phyloP scores from a whole-genome alignment of 2,329 filamentous ascomycete genomes.

The Colletotrichum euphorbiae region DNA sequence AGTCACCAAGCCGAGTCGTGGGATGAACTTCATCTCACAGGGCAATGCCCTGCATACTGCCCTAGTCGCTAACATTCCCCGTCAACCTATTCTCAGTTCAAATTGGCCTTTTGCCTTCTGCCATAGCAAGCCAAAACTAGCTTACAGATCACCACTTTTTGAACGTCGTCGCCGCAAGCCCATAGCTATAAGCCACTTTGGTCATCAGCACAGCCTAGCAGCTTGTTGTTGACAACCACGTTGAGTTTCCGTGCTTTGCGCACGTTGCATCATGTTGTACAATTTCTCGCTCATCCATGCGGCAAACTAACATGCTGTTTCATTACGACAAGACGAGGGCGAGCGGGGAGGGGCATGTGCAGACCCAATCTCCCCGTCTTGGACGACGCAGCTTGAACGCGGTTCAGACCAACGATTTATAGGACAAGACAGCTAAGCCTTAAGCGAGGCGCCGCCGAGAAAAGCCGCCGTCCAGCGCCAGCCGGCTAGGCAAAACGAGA shows the following conservation, averaged over 20 bases:
- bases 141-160: neutral
- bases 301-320: neutral
- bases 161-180: neutral
- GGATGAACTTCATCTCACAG: too few species aligned
- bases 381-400: too few species aligned
- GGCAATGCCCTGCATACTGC: too few species aligned
- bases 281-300: too few species aligned
- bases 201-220: conserved; percentile 3
- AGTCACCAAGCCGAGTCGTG: too few species aligned
- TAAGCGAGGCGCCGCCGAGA: neutral
- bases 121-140: too few species aligned
- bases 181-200: conserved; percentile 5
- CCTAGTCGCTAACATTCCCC: too few species aligned
- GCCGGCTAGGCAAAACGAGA: conserved; percentile 6
- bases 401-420: too few species aligned
- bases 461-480: neutral
- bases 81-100: too few species aligned
- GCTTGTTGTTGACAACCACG: neutral
- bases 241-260: neutral
- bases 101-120: too few species aligned
- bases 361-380: too few species aligned
- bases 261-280: neutral
- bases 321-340: neutral
- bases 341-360: too few species aligned
- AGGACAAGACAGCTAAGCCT: conserved; percentile 1